A percentile compares a stretch with the other conserved stretches of the same genome.
phyloP scores from a whole-genome alignment of 1,284 basidiomycete genomes.

The Somion occarium region DNA sequence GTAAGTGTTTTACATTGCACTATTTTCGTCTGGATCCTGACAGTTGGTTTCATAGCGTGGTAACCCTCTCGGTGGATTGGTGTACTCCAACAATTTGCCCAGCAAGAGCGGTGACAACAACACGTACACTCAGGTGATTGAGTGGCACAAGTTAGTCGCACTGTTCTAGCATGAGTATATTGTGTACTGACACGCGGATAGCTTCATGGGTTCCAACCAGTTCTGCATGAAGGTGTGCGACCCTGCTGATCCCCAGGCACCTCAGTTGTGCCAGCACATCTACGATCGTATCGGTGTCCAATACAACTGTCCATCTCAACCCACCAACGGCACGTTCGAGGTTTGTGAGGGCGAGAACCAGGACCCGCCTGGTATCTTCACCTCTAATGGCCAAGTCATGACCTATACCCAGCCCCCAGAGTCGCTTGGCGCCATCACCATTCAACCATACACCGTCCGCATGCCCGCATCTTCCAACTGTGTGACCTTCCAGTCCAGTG shows the following conservation, averaged over 20 bases:
- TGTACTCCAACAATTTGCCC: slow-evolving; percentile 44
- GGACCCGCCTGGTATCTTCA: slow-evolving; percentile 54
- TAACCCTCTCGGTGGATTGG: slow-evolving; percentile 48
- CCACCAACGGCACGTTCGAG: slow-evolving; percentile 36
- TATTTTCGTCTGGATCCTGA: background rate
- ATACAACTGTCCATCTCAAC: slow-evolving; percentile 44
- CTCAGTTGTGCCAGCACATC: slow-evolving; percentile 40
- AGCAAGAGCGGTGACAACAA: slow-evolving; percentile 29
- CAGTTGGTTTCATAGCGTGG: slow-evolving; percentile 31
- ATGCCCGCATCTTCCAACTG: slow-evolving; percentile 65
- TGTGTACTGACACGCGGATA: slow-evolving; percentile 12
- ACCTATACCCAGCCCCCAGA: slow-evolving; percentile 61
- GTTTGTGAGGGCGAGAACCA: slow-evolving; percentile 57
- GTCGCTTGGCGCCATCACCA: slow-evolving; percentile 48
- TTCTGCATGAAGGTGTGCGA: slow-evolving; percentile 56
- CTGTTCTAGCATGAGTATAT: background rate
- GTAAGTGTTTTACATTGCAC: slow-evolving; percentile 16
- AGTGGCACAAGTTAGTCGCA: slow-evolving; percentile 40
- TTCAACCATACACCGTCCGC: slow-evolving; percentile 56
- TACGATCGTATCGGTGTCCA: slow-evolving; percentile 45
- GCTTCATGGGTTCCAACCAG: slow-evolving; percentile 42
- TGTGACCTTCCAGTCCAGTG: slow-evolving; percentile 46
- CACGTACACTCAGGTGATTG: slow-evolving; percentile 33
- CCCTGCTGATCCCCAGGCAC: slow-evolving; percentile 35
- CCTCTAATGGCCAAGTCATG: slow-evolving; percentile 35